Evolutionary conservation across 495 filamentous ascomycete species (phyloP).

Genomic region (Parathielavia hyrcaniae): DNA sequence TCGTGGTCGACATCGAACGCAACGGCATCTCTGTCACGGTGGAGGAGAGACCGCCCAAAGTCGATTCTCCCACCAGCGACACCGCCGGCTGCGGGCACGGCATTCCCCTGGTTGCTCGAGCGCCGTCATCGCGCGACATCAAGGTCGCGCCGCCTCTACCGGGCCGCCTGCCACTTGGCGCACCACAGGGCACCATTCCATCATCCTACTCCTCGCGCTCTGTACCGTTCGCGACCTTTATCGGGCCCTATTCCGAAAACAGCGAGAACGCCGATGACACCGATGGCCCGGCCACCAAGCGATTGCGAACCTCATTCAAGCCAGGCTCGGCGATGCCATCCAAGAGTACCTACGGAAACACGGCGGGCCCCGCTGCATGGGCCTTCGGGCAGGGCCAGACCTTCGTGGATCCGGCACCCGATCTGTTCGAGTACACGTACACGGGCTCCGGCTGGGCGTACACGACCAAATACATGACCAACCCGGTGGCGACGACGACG

Average conservation of each 20-base stretch:
- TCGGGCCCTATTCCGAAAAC: neutral
- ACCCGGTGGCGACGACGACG: neutral
- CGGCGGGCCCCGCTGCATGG: neutral
- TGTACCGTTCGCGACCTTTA: neutral
- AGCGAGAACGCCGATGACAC: neutral
- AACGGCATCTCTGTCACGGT: conserved; percentile 29
- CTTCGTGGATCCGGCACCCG: neutral
- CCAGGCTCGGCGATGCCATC: neutral
- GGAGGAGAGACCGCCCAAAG: neutral
- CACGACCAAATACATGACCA: conserved; percentile 4
- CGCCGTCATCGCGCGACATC: conserved; percentile 27
- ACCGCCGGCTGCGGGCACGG: conserved; percentile 21
- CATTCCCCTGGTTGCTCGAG: conserved; percentile 39
- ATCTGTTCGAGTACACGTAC: conserved; percentile 8
- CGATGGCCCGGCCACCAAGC: conserved; percentile 11
- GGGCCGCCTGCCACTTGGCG: conserved; percentile 32
- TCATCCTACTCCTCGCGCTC: no score
- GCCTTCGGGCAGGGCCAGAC: neutral
- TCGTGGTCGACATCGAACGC: conserved; percentile 35
- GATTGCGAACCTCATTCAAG: conserved; percentile 7
- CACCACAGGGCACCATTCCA: conserved; percentile 19
- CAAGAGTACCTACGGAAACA: neutral
- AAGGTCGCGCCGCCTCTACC: conserved; percentile 33
- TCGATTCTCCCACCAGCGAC: neutral
- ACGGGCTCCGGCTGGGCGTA: conserved; percentile 5